Base-by-base conservation (phyloP, 2,329 filamentous ascomycete genomes). In the Penicillium sp. region DNA sequence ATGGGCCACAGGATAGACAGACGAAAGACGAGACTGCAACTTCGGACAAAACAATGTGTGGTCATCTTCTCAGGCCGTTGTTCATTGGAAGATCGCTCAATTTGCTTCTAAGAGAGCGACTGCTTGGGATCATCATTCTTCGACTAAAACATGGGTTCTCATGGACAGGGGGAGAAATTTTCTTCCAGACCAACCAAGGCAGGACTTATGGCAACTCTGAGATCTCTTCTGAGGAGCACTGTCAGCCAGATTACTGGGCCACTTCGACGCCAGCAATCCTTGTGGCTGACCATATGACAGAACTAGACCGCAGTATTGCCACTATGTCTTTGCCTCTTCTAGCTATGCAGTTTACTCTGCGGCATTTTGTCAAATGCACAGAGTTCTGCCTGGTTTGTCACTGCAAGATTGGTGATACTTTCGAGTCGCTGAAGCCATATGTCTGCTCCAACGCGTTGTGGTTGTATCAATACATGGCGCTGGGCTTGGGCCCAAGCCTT, bases 381-480 rank as follows among this genome's bases (percentile, higher is more conserved):
- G 83, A 93, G 47, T 95, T 91, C 66, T 96, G 90, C 66, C 77
- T 95, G 48, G 82, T 90, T 22, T 96, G 90, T 61, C 87, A 94
- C 66, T 78, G 79, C 57, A 83, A 77, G 57, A 77, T 87, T 32
- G 67, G 78, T 1, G 76, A 75, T 2, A 77, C 80, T 0, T 82
- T 91, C 33, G 72, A 75, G 55, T 70, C 73, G 1, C 48, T 76
- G 28, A 75, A 73, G 51, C 73, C 73, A 2, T 88, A 85, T 53
- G 88, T 95, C 39, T 96, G 90, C 68, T 79, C 80, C 21, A 77
- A 80, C 12, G 74, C 77, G 1, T 74, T 96, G 3, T 96, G 90
- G 61, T 72, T 95, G 4, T 95, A 87, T 61, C 90, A 96, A 63
- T 95, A 93, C 69, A 86, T 95, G 76, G 77, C 80, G 15, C 74